Percentiles rank a stretch among this genome's conserved stretches.
Evolutionary conservation across 129 eudicot species (phyloP).

Genomic region (Tagetes erecta): DNA sequence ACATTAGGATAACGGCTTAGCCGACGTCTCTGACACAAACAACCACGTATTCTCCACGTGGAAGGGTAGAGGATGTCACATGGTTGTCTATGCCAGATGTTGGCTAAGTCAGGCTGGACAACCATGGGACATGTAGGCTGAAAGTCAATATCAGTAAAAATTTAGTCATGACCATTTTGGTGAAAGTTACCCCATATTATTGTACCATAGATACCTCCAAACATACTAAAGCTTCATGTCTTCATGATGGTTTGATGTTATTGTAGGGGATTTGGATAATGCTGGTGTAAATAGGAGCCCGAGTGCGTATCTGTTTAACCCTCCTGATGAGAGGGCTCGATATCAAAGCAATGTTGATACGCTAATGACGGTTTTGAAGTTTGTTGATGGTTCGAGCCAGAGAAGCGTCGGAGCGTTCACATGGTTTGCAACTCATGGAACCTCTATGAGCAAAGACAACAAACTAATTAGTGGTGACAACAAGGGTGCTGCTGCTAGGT

Average conservation of each 20-base stretch:
- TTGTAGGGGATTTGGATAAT: conserved; percentile 59
- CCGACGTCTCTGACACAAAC: no score
- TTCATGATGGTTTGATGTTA: not conserved
- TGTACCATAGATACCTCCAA: not conserved
- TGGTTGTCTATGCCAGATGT: no score
- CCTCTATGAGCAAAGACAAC: conserved; percentile 69
- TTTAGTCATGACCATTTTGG: no score
- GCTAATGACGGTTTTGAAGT: conserved; percentile 61
- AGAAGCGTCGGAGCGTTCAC: conserved; percentile 58
- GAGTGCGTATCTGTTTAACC: conserved; percentile 65
- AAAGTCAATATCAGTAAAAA: no score
- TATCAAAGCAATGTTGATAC: conserved; percentile 52
- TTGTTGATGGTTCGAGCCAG: conserved; percentile 51
- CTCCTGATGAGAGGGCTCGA: conserved; percentile 49
- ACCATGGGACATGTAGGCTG: no score
- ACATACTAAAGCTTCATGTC: not conserved
- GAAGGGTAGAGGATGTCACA: no score
- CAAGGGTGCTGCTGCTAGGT: conserved; percentile 81
- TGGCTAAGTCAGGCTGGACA: no score
- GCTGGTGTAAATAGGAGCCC: conserved; percentile 71
- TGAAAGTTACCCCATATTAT: no score
- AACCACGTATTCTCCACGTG: no score
- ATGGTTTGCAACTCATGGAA: conserved; percentile 83
- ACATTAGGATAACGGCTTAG: no score
- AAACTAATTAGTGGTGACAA: conserved; percentile 75